Conservation (phyloP, 192 early-diverging fungal species). For the Cetraspora pellucida region DNA sequence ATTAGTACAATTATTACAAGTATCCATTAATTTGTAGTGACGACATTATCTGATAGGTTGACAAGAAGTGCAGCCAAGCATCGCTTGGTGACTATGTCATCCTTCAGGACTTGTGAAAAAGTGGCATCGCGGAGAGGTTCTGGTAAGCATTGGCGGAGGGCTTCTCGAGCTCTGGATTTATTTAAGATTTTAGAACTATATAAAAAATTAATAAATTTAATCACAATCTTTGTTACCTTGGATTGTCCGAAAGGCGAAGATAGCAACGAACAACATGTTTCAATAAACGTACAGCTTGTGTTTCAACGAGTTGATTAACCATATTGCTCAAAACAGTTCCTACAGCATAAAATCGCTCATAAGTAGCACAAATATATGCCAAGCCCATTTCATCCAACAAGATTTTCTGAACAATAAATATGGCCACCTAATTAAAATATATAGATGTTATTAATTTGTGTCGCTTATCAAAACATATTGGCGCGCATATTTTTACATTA, state of each 20-base stretch:
- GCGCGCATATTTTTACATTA: constrained; percentile 34
- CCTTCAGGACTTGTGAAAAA: constrained; percentile 81
- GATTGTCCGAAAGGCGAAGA: constrained; percentile 90
- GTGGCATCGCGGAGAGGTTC: constrained; percentile 87
- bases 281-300: constrained; percentile 80
- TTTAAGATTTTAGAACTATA: not conserved
- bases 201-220: not conserved
- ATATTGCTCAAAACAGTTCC: constrained; percentile 93
- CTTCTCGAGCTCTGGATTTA: constrained; percentile 73
- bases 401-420: constrained; percentile 98
- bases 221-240: constrained; percentile 44
- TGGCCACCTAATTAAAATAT: constrained; percentile 68
- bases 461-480: not conserved
- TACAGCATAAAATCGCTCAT: constrained; percentile 93
- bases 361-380: constrained; percentile 86
- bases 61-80: constrained; percentile 71
- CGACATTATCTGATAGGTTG: constrained; percentile 54
- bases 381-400: constrained; percentile 92
- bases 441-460: not conserved
- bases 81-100: constrained; percentile 88
- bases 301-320: constrained; percentile 87
- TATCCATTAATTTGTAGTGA: constrained; percentile 25
- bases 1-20: too few relatives aligned
- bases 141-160: constrained; percentile 87
- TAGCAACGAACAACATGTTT: constrained; percentile 96